Percentiles rank a stretch among this genome's conserved stretches.
These are phyloP conservation scores for Coprinopsis marcescibilis DNA, from an alignment of 768 basidiomycete genomes.

Conservation along the genomic window DNA sequence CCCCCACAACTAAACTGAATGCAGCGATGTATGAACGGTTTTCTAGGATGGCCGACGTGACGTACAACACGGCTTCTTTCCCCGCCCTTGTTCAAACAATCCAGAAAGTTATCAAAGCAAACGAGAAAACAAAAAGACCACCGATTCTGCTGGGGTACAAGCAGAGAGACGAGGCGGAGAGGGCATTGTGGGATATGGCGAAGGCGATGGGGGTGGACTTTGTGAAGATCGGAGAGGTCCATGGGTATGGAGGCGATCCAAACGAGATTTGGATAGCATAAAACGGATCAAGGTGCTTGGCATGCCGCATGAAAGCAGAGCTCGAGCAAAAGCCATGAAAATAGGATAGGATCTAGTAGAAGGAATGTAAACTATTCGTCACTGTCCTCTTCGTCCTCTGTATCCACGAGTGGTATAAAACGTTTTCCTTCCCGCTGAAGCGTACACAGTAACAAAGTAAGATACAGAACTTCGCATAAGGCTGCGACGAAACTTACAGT, in stretches of 20 bases:
- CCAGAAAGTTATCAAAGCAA: slow-evolving; percentile 36
- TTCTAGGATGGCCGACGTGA: slow-evolving; percentile 83
- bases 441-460: background rate
- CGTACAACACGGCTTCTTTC: slow-evolving; percentile 87
- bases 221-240: slow-evolving; percentile 43
- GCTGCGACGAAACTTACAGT: slow-evolving; percentile 3
- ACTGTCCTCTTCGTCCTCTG: slow-evolving; percentile 34
- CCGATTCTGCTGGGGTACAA: slow-evolving; percentile 78
- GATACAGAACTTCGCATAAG: background rate
- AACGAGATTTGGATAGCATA: slow-evolving; percentile 69
- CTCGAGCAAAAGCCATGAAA: too few relatives aligned
- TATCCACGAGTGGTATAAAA: slow-evolving; percentile 43
- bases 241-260: slow-evolving; percentile 56
- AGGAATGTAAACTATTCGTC: too few relatives aligned
- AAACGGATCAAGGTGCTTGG: background rate
- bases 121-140: slow-evolving; percentile 24
- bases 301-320: too few relatives aligned
- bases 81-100: slow-evolving; percentile 71
- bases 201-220: slow-evolving; percentile 49
- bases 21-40: background rate
- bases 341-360: too few relatives aligned
- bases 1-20: background rate
- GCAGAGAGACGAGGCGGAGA: slow-evolving; percentile 73
- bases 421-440: slow-evolving; percentile 34
- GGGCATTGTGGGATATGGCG: slow-evolving; percentile 65